phyloP scores from a whole-genome alignment of 2,329 filamentous ascomycete genomes.

The Cladophialophora chaetospira region DNA sequence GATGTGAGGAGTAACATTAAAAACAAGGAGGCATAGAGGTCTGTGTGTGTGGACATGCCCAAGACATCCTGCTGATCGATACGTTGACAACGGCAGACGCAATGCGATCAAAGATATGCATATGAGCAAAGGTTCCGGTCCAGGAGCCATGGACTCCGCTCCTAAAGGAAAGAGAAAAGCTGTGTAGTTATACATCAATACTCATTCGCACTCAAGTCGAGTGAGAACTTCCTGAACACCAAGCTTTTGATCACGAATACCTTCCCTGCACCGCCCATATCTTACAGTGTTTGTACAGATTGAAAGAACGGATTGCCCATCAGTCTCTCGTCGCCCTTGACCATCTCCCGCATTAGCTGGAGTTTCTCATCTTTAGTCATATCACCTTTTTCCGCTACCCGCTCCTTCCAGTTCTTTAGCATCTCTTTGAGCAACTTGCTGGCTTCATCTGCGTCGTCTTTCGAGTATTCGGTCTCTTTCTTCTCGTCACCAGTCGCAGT shows the following conservation, averaged over 20 bases:
- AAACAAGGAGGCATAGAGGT: constrained; percentile 2
- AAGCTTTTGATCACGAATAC: constrained; percentile 2
- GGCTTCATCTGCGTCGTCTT: constrained; percentile 86
- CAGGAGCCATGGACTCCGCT: too few species aligned
- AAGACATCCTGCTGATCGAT: neutral
- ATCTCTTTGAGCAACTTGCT: constrained; percentile 82
- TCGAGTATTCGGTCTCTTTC: constrained; percentile 66
- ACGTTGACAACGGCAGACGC: neutral
- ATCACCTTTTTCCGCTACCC: constrained; percentile 57
- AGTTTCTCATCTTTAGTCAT: constrained; percentile 77
- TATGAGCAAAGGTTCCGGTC: too few species aligned
- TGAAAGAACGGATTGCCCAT: constrained; percentile 58
- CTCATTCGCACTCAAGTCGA: neutral
- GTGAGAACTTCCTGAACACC: constrained; percentile 9
- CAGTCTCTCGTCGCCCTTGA: constrained; percentile 69
- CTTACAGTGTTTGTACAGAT: constrained; percentile 48
- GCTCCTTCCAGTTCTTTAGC: constrained; percentile 79
- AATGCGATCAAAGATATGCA: neutral
- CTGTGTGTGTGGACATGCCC: neutral
- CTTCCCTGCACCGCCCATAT: neutral
- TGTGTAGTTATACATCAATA: too few species aligned
- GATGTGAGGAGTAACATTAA: constrained; percentile 28
- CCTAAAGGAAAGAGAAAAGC: too few species aligned
- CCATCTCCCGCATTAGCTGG: constrained; percentile 74
- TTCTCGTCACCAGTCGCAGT: constrained; percentile 57